phyloP scores from a whole-genome alignment of 129 eudicot species.

The Helichrysum umbraculigerum region DNA sequence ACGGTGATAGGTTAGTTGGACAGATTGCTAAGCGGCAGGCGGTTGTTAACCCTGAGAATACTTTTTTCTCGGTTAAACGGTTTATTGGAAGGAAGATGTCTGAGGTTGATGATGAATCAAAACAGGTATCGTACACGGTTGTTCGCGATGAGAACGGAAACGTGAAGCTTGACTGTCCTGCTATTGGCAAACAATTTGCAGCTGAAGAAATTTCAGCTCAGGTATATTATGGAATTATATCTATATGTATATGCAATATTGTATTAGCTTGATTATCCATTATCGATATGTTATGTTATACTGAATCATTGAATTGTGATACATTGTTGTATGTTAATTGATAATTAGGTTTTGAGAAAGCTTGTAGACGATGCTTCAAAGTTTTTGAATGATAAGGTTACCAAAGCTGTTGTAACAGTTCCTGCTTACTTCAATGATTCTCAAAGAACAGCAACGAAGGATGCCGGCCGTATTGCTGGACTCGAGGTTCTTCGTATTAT shows the following conservation, averaged over 20 bases:
- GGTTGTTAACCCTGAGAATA: slow-evolving; percentile 91
- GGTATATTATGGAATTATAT: background rate
- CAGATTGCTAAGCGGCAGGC: slow-evolving; percentile 98
- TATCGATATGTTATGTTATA: background rate
- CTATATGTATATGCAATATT: background rate
- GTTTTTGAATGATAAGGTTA: slow-evolving; percentile 81
- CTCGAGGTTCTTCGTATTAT: slow-evolving; percentile 91
- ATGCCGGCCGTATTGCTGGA: slow-evolving; percentile 97
- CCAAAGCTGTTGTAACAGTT: slow-evolving; percentile 95
- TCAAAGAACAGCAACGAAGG: slow-evolving; percentile 96
- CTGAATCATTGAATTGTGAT: background rate
- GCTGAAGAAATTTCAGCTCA: slow-evolving; percentile 92
- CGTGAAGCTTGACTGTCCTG: slow-evolving; percentile 95
- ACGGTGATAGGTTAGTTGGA: slow-evolving; percentile 81
- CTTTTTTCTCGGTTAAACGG: slow-evolving; percentile 85
- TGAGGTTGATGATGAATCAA: slow-evolving; percentile 91
- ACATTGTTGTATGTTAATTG: background rate
- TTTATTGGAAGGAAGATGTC: slow-evolving; percentile 95
- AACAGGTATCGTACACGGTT: slow-evolving; percentile 88
- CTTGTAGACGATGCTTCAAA: slow-evolving; percentile 97
- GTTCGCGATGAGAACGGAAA: slow-evolving; percentile 92
- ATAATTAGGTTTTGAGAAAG: slow-evolving; percentile 79
- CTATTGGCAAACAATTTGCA: slow-evolving; percentile 88
- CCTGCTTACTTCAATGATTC: slow-evolving; percentile 99
- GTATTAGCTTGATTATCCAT: background rate